Percentiles rank a stretch among this genome's conserved stretches.
These are phyloP conservation scores for Naganishia friedmannii DNA, from an alignment of 768 basidiomycete genomes.

Conservation along the genomic window DNA sequence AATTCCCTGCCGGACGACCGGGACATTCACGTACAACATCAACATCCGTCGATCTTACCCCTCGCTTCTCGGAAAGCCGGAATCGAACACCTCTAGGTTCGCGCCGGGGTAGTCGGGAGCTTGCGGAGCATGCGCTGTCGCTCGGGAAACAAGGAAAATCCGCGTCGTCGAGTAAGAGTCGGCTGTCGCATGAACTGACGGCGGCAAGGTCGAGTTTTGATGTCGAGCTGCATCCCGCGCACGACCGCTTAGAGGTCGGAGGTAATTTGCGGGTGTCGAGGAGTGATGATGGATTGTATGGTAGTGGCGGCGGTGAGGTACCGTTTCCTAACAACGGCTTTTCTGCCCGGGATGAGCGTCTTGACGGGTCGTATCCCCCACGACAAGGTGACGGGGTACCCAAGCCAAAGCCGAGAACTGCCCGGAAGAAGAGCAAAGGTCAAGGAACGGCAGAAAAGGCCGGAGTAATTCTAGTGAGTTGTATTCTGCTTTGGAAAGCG, in stretches of 20 bases:
- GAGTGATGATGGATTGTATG: not conserved
- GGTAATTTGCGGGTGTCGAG: not conserved
- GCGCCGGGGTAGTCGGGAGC: constrained; percentile 1
- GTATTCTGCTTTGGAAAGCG: not conserved
- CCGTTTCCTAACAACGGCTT: not conserved
- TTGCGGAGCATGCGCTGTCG: not conserved
- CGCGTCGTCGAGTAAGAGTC: constrained; percentile 2
- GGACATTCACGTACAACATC: constrained; percentile 7
- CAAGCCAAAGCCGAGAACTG: constrained; percentile 43
- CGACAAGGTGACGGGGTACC: constrained; percentile 37
- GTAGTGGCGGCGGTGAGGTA: not conserved
- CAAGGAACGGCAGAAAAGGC: constrained; percentile 66
- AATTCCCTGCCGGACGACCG: not conserved
- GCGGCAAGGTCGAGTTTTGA: constrained; percentile 4
- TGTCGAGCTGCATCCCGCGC: not conserved
- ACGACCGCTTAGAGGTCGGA: not conserved
- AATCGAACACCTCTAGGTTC: constrained; percentile 16
- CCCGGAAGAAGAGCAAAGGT: constrained; percentile 23
- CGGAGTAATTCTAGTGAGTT: constrained; percentile 75
- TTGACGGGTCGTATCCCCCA: constrained; percentile 44
- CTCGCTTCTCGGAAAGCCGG: not conserved
- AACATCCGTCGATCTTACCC: constrained; percentile 19
- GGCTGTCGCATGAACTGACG: not conserved
- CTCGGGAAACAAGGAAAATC: constrained; percentile 2
- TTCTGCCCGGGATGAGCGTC: constrained; percentile 1